These are phyloP conservation scores for Naematelia aurantialba DNA, from an alignment of 768 basidiomycete species.

Conservation along the genomic window DNA sequence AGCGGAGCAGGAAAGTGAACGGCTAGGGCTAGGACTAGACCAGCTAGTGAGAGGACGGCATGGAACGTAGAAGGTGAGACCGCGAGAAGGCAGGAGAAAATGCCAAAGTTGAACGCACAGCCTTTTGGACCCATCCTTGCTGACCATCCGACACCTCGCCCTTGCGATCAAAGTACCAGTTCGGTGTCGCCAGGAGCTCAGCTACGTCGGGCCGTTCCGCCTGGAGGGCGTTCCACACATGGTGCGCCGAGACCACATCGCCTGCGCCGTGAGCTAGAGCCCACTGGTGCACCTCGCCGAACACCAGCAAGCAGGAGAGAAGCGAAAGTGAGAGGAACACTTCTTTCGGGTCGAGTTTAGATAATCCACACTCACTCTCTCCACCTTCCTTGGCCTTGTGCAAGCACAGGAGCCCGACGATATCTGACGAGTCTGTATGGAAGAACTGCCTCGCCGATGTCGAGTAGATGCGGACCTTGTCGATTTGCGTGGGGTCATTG, in stretches of 20 bases:
- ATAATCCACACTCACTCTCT: constrained; percentile 24
- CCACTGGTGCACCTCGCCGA: too few species aligned
- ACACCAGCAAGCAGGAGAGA: too few species aligned
- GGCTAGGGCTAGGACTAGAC: too few species aligned
- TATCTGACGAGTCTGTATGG: constrained; percentile 45
- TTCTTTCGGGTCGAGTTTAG: too few species aligned
- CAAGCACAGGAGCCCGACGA: constrained; percentile 49
- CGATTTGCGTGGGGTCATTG: constrained; percentile 47
- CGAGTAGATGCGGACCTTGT: constrained; percentile 28
- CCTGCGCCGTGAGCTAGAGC: too few species aligned
- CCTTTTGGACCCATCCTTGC: constrained; percentile 5
- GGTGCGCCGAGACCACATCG: constrained; percentile 46
- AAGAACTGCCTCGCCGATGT: constrained; percentile 45
- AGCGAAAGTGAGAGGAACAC: too few species aligned
- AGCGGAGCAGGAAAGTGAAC: too few species aligned
- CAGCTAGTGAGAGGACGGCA: too few species aligned
- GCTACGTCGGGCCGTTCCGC: constrained; percentile 44
- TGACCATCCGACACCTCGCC: constrained; percentile 47
- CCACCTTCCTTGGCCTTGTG: constrained; percentile 47
- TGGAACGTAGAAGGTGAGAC: too few species aligned
- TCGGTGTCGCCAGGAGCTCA: constrained; percentile 35
- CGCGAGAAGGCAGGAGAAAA: too few species aligned
- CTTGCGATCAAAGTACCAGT: constrained; percentile 50
- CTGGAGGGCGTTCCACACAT: constrained; percentile 46
- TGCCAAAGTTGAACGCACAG: background rate